Evolutionary conservation across 345 rosid genomes (phyloP).

Genomic region (Linum lewisii): DNA sequence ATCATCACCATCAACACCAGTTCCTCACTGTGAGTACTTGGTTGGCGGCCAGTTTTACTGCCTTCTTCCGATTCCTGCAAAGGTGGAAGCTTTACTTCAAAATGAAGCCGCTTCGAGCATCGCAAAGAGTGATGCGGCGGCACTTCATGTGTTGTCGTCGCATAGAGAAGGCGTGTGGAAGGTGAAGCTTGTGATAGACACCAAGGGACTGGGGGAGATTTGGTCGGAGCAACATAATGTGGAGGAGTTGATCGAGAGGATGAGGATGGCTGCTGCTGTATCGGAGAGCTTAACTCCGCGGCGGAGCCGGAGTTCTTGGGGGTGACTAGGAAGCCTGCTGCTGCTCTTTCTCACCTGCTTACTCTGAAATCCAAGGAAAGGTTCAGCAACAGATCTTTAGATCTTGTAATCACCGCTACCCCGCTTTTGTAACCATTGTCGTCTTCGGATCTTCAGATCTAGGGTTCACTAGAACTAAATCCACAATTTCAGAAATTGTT

Average conservation of each 20-base stretch:
- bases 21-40: conserved; percentile 27
- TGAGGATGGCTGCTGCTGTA: conserved; percentile 45
- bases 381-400: too few species aligned
- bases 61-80: conserved; percentile 33
- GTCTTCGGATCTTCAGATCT: too few species aligned
- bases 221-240: conserved; percentile 50
- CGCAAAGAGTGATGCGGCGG: conserved; percentile 2
- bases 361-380: too few species aligned
- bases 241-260: conserved; percentile 59
- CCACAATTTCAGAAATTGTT: too few species aligned
- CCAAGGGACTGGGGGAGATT: conserved; percentile 56
- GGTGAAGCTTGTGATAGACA: conserved; percentile 53
- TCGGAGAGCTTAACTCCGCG: conserved; percentile 20
- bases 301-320: conserved; percentile 21
- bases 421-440: too few species aligned
- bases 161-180: conserved; percentile 59
- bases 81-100: conserved; percentile 1
- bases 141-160: conserved; percentile 41
- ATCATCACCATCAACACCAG: too few species aligned
- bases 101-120: too few species aligned
- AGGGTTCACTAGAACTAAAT: too few species aligned
- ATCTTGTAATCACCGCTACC: too few species aligned
- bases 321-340: conserved; percentile 20
- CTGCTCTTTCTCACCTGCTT: conserved; percentile 15
- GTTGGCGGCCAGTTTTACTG: conserved; percentile 30